phyloP scores from a whole-genome alignment of 176 grass and related monocot genomes.

The Aegilops tauschii region DNA sequence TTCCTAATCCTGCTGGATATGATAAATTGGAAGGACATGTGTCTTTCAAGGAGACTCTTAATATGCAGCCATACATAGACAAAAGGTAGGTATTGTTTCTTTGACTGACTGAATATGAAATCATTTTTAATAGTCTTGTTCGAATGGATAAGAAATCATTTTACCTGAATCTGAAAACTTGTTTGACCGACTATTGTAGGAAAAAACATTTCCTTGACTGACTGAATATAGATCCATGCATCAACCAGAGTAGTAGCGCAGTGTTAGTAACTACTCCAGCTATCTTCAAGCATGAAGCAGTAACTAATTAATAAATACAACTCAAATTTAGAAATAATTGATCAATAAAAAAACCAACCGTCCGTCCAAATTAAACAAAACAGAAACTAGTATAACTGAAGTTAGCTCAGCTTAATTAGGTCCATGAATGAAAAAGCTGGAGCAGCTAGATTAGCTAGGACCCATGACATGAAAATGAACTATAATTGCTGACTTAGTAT shows the following conservation, averaged over 20 bases:
- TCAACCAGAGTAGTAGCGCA: background rate
- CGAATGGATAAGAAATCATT: conserved; percentile 2
- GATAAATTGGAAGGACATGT: conserved; percentile 79
- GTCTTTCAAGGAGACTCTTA: conserved; percentile 64
- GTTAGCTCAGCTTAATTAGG: background rate
- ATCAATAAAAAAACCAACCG: background rate
- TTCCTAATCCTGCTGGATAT: conserved; percentile 44
- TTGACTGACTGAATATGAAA: too few relatives aligned
- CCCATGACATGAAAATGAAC: background rate
- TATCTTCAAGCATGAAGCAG: background rate
- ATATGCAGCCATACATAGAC: conserved; percentile 68
- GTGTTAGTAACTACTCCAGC: background rate
- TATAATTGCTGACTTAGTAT: conserved; percentile 2
- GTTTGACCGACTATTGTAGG: too few relatives aligned
- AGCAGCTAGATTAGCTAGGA: background rate
- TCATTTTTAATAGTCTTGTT: background rate
- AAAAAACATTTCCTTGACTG: background rate
- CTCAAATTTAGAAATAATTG: too few relatives aligned
- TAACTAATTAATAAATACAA: background rate
- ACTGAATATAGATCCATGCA: background rate
- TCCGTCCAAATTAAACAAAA: background rate
- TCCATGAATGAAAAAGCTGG: background rate
- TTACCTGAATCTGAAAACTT: background rate
- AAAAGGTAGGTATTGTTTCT: conserved; percentile 24
- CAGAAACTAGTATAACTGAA: background rate